These are phyloP conservation scores for Geranomyces variabilis DNA, from an alignment of 192 early-diverging fungal species.

Conservation along the genomic window DNA sequence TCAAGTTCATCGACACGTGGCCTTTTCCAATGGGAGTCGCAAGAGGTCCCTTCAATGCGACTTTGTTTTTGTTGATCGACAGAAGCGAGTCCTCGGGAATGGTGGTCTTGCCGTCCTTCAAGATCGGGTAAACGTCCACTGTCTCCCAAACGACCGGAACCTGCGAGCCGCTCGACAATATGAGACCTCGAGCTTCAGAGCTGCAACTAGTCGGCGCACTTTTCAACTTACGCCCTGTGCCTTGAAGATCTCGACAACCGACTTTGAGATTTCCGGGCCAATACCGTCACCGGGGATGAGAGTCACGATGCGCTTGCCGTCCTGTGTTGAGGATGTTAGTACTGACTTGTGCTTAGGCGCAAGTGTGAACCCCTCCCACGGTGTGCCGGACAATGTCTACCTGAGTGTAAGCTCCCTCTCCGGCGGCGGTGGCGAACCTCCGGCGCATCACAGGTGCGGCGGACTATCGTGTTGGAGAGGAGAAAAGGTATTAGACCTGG, in stretches of 20 bases:
- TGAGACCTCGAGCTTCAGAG: conserved; percentile 8
- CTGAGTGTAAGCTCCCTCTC: conserved; percentile 34
- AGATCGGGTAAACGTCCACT: conserved; percentile 89
- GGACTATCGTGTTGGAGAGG: neutral
- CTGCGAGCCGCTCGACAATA: conserved; percentile 22
- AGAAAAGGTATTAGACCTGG: neutral
- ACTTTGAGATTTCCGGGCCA: conserved; percentile 94
- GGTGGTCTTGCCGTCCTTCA: conserved; percentile 89
- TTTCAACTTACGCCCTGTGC: conserved; percentile 75
- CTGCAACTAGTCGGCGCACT: too few species aligned
- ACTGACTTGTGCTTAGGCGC: too few species aligned
- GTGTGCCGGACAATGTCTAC: neutral
- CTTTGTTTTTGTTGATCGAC: conserved; percentile 94
- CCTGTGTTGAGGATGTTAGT: conserved; percentile 29
- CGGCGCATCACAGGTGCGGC: conserved; percentile 18
- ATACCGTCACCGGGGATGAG: conserved; percentile 98
- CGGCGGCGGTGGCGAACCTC: conserved; percentile 24
- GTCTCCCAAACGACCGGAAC: conserved; percentile 97
- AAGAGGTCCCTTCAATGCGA: conserved; percentile 96
- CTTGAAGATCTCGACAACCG: conserved; percentile 88
- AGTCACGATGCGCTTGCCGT: conserved; percentile 72
- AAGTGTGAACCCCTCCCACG: neutral
- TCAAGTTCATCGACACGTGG: conserved; percentile 90
- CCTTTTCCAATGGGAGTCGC: conserved; percentile 99
- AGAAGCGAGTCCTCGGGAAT: conserved; percentile 90